Evolutionary conservation across 2,329 filamentous ascomycete species (phyloP), one percentile per base, ranked within the genome.

Genomic region (Fusarium marasasianum): DNA sequence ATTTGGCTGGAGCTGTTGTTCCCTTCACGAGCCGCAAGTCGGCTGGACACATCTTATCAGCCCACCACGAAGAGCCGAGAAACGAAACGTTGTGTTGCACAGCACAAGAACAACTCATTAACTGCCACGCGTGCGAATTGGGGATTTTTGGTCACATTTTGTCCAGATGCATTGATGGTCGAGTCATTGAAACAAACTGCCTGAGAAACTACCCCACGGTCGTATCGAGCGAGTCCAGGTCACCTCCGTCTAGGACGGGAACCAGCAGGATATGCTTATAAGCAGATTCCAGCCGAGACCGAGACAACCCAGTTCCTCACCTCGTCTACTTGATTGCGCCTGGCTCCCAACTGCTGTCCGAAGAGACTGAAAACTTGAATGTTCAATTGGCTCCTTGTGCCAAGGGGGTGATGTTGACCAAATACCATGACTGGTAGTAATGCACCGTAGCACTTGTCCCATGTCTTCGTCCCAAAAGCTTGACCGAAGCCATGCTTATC

Each of bases 401-500:
- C 60, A 66, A 60, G 60, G 44, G 53, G 22, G 37, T 31, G 31
- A 66, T 33, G 38, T 66, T 71, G 31, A 66, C 55, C 66, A 60
- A 48, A 71, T 71, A 54, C 41, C 41, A 51, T 48, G 50, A 64
- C 65, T 37, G 56, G 43, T 24, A 29, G 51, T 44, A 53, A 65
- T 65, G 44, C 24, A 47, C 44, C 38, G 45, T 68, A 68, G 35
- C 31, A 64, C 58, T 70, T 61, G 55, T 68, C 43, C 56, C 56
- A 50, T 59, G 53, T 50, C 26, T 50, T 72, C 57, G 47, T 61
- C 69, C 66, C 44, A 56, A 69, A 70, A 58, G 57, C 47, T 70
- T 75, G 66, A 70, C 72, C 72, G 68, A 74, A 72, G 69, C 44
- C 65, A 61, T 65, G 71, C 72, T 75, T 72, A 75, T 74, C 72